A percentile compares a stretch with the other conserved stretches of the same genome.
phyloP scores from a whole-genome alignment of 345 rosid genomes.

The Rhodomyrtus tomentosa region DNA sequence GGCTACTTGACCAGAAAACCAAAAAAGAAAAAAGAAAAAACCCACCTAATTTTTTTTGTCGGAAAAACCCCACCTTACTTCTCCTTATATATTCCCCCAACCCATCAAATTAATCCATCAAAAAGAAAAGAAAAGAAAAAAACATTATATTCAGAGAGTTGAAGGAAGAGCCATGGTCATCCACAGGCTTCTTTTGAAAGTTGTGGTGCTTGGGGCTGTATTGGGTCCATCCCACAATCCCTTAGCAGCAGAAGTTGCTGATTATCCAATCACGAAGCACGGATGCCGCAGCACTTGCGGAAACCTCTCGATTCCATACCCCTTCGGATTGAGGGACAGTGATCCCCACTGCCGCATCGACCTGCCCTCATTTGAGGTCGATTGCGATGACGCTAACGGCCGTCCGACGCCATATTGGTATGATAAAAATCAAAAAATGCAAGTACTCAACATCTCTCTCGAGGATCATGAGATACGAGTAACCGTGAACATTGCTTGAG shows the following conservation, averaged over 20 bases:
- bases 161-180: background rate
- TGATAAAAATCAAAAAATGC: accelerated
- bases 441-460: accelerated
- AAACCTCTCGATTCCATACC: background rate
- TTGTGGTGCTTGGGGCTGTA: background rate
- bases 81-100: background rate
- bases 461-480: background rate
- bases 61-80: background rate
- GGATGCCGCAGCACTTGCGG: background rate
- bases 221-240: background rate
- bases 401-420: background rate
- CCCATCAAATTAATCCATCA: background rate
- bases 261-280: background rate
- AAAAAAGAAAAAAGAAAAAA: background rate
- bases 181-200: background rate
- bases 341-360: background rate
- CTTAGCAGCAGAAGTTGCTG: background rate
- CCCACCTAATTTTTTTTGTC: too few species aligned
- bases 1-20: background rate
- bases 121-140: too few species aligned
- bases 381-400: accelerated
- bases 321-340: background rate
- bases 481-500: background rate
- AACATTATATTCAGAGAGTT: background rate
- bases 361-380: accelerated